A percentile compares a stretch with the other conserved stretches of the same genome.
Evolutionary conservation across 2,329 filamentous ascomycete species (phyloP).

Genomic region (Bertia moriformis): DNA sequence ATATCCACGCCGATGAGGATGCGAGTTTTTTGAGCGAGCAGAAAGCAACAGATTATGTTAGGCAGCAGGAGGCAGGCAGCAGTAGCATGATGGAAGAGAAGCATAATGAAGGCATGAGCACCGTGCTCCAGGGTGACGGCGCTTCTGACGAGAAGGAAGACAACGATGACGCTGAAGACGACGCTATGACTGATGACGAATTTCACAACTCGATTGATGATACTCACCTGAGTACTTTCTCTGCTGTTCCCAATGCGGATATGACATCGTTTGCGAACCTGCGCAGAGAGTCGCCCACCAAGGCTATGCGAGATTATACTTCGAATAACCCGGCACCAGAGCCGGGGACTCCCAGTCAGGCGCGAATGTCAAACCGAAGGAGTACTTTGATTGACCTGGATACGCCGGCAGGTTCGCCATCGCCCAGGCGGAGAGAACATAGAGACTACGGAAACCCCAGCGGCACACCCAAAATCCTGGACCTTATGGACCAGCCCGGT

Average conservation of each 20-base stretch:
- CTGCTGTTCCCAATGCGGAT: neutral
- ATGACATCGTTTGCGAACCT: constrained; percentile 1
- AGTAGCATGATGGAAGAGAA: constrained; percentile 20
- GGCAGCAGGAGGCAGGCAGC: constrained; percentile 11
- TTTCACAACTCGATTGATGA: constrained; percentile 21
- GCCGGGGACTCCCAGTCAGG: neutral
- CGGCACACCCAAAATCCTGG: neutral
- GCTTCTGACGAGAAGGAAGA: constrained; percentile 12
- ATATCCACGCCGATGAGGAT: neutral
- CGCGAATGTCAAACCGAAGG: neutral
- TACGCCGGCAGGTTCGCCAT: neutral
- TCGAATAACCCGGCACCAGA: neutral
- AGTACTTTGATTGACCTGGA: neutral
- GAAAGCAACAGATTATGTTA: no score
- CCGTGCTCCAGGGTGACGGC: no score
- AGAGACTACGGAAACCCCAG: neutral
- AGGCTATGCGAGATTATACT: neutral
- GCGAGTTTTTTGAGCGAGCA: no score
- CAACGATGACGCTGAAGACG: constrained; percentile 9
- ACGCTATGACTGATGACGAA: constrained; percentile 14
- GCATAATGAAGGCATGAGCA: constrained; percentile 23
- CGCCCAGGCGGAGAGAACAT: neutral
- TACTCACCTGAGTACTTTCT: constrained; percentile 12
- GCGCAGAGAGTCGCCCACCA: neutral
- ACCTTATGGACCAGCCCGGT: neutral